phyloP scores from a whole-genome alignment of 2,329 filamentous ascomycete species.

The Ceratocystis eucalypticola region DNA sequence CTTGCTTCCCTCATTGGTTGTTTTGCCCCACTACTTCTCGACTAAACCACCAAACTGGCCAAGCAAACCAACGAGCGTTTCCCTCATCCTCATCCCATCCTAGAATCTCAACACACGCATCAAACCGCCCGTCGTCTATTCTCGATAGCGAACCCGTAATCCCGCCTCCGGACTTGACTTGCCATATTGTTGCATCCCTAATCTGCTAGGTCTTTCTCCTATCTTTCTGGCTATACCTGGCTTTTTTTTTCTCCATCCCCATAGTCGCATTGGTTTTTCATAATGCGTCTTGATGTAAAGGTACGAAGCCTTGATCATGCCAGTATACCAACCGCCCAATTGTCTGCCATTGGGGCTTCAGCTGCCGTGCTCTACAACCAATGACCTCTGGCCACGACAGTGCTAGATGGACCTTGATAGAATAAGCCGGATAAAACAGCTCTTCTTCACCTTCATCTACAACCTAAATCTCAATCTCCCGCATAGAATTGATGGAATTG shows the following conservation, averaged over 20 bases:
- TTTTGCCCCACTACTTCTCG: constrained; percentile 8
- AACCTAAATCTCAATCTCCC: not conserved
- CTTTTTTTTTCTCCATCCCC: not conserved
- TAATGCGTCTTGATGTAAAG: constrained; percentile 22
- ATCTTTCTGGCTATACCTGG: not conserved
- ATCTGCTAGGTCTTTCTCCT: not conserved
- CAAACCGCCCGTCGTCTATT: not conserved
- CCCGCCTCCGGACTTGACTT: not conserved
- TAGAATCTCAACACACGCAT: not conserved
- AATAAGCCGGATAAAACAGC: not conserved
- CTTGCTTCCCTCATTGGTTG: constrained; percentile 6
- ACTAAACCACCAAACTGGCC: constrained; percentile 4
- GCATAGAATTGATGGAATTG: not conserved
- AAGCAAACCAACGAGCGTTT: not conserved
- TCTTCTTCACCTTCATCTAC: not conserved
- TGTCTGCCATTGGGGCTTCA: not conserved
- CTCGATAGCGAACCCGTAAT: not conserved
- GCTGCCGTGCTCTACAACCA: not conserved
- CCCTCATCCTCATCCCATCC: not conserved
- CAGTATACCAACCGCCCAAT: not conserved
- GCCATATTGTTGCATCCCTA: not conserved
- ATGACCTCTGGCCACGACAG: not conserved
- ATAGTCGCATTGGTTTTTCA: constrained; percentile 10
- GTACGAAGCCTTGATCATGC: constrained; percentile 13
- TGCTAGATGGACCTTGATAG: not conserved